Evolutionary conservation across 2,329 filamentous ascomycete genomes (phyloP).

Genomic region (Fusarium redolens): DNA sequence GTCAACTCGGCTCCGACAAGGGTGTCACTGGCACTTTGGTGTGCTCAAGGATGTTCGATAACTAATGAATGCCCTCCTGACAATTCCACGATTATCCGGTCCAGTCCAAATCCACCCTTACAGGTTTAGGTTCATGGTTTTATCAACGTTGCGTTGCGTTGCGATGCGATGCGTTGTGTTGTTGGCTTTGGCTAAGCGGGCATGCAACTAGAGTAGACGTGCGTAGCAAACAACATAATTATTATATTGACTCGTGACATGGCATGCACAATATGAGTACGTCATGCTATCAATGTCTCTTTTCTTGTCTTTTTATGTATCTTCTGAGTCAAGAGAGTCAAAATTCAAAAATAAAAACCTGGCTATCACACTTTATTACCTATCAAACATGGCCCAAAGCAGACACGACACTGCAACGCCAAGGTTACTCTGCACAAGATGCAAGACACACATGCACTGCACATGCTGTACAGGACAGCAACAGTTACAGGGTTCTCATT

Average conservation of each 20-base stretch:
- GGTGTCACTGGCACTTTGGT: constrained; percentile 8
- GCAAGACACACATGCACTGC: constrained; percentile 36
- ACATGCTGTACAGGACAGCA: constrained; percentile 9
- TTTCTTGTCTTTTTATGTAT: neutral
- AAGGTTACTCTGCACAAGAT: constrained; percentile 5
- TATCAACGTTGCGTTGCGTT: constrained; percentile 1
- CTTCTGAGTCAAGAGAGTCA: neutral
- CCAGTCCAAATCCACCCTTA: constrained; percentile 1
- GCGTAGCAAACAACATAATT: neutral
- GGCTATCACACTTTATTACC: neutral
- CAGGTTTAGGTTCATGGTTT: constrained; percentile 6
- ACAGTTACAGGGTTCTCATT: constrained; percentile 26
- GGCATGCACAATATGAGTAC: constrained; percentile 4
- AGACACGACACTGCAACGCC: constrained; percentile 7
- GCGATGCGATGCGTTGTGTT: neutral
- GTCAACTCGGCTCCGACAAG: constrained; percentile 9
- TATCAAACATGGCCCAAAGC: neutral
- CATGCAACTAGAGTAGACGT: neutral
- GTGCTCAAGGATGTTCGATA: constrained; percentile 25
- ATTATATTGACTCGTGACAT: constrained; percentile 16
- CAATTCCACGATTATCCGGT: constrained; percentile 28
- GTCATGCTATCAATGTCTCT: neutral
- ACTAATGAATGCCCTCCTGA: constrained; percentile 27
- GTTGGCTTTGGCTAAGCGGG: constrained; percentile 3
- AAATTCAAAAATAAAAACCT: neutral